Conservation (phyloP, 768 basidiomycete genomes). For the Chiua virens region DNA sequence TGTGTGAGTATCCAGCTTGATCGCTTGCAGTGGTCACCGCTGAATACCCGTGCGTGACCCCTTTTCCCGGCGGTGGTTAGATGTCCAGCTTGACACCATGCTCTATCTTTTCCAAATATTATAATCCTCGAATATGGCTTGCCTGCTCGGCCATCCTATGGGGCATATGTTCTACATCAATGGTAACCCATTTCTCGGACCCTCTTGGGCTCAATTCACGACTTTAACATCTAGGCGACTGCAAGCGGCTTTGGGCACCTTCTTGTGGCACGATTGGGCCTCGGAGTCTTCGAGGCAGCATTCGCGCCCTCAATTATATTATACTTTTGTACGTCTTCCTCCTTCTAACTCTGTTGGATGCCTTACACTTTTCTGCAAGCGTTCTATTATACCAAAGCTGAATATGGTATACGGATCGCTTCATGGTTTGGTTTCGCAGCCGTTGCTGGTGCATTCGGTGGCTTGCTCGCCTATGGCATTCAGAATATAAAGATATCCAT, state of each 20-base stretch:
- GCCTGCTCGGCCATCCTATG: constrained; percentile 67
- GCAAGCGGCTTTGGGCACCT: constrained; percentile 27
- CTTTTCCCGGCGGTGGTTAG: constrained; percentile 34
- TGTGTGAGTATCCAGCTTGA: constrained; percentile 48
- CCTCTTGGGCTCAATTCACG: not conserved
- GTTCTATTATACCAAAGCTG: constrained; percentile 49
- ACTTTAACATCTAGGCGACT: constrained; percentile 18
- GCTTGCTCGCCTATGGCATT: constrained; percentile 54
- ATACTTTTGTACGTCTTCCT: constrained; percentile 27
- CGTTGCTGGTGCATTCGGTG: constrained; percentile 57
- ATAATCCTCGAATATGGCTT: constrained; percentile 66
- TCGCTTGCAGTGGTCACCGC: not conserved
- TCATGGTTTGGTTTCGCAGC: constrained; percentile 58
- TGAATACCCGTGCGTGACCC: not conserved
- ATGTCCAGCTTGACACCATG: constrained; percentile 71
- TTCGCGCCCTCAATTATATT: constrained; percentile 33
- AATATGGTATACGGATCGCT: constrained; percentile 47
- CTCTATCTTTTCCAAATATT: constrained; percentile 63
- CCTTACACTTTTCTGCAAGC: constrained; percentile 30
- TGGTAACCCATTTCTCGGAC: constrained; percentile 41
- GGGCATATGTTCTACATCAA: constrained; percentile 70
- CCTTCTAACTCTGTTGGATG: not conserved
- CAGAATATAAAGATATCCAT: constrained; percentile 40
- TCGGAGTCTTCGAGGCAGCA: constrained; percentile 37
- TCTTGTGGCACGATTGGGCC: constrained; percentile 29